These are phyloP conservation scores for Salvia sclarea DNA, from an alignment of 305 asterid genomes.

Conservation along the genomic window DNA sequence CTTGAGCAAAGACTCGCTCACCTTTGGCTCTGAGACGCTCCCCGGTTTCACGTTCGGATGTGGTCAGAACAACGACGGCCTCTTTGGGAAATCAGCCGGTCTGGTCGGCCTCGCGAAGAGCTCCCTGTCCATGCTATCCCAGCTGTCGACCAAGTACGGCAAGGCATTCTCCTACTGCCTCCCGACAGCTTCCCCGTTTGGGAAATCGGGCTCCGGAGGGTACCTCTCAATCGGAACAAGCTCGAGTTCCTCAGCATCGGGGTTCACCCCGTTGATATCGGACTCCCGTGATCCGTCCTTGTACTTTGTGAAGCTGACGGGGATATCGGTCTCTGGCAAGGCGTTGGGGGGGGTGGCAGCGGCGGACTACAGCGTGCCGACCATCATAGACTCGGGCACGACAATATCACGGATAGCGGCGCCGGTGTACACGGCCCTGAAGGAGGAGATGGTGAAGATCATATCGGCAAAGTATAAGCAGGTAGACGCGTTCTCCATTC, in stretches of 20 bases:
- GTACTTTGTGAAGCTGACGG: conserved; percentile 45
- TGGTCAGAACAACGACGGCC: conserved; percentile 54
- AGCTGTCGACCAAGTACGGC: conserved; percentile 48
- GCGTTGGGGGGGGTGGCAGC: conserved; percentile 31
- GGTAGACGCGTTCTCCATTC: conserved; percentile 36
- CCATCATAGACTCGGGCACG: conserved; percentile 65
- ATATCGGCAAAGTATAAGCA: conserved; percentile 41
- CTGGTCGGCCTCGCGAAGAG: conserved; percentile 52
- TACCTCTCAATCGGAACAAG: conserved; percentile 45
- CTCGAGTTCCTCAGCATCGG: conserved; percentile 27
- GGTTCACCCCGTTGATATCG: conserved; percentile 57
- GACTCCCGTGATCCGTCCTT: conserved; percentile 43
- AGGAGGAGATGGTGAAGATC: conserved; percentile 34
- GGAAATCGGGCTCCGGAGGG: conserved; percentile 47
- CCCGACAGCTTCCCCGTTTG: conserved; percentile 45
- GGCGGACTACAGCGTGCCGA: conserved; percentile 40
- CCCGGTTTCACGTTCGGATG: conserved; percentile 51
- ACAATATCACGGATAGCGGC: conserved; percentile 45
- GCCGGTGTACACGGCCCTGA: conserved; percentile 46
- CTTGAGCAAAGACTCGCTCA: conserved; percentile 46
- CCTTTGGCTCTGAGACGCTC: conserved; percentile 42
- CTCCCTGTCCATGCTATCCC: conserved; percentile 51
- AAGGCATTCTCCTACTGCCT: conserved; percentile 56
- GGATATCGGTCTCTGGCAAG: conserved; percentile 40
- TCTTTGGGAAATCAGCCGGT: conserved; percentile 54